These are phyloP conservation scores for Scenedesmus sp. DNA, from an alignment of 163 green algal genomes.

Conservation along the genomic window DNA sequence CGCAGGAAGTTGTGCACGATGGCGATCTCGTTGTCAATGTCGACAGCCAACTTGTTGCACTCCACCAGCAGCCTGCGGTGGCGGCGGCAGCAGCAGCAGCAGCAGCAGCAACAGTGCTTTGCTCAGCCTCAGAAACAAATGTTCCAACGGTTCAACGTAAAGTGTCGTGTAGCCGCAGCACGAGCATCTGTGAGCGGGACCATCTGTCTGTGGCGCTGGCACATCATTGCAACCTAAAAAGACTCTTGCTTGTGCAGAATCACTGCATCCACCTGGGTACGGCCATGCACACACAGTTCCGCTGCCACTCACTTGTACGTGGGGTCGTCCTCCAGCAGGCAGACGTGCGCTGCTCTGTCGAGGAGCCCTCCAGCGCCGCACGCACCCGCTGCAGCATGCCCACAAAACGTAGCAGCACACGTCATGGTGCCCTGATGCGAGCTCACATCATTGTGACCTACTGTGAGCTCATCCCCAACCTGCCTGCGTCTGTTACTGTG, in stretches of 20 bases:
- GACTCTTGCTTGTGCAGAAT: too few species aligned
- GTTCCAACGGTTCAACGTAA: too few species aligned
- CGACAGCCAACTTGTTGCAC: conserved; percentile 96
- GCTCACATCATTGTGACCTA: too few species aligned
- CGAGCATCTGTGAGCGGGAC: too few species aligned
- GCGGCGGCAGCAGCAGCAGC: conserved; percentile 2
- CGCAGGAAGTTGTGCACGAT: conserved; percentile 94
- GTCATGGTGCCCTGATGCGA: too few species aligned
- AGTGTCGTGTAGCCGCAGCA: too few species aligned
- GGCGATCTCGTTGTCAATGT: conserved; percentile 97
- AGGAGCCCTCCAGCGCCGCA: conserved; percentile 54
- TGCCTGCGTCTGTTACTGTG: too few species aligned
- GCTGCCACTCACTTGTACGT: conserved; percentile 84
- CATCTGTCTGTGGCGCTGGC: not conserved
- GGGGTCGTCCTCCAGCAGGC: conserved; percentile 81
- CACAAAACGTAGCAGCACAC: not conserved
- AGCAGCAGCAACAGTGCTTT: not conserved
- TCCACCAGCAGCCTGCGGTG: conserved; percentile 91
- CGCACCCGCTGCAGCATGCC: conserved; percentile 59
- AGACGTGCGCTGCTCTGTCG: conserved; percentile 29
- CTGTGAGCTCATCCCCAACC: too few species aligned
- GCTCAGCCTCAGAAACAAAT: too few species aligned
- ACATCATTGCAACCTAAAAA: too few species aligned
- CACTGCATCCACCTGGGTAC: too few species aligned
- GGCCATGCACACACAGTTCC: too few species aligned